Percentiles rank a stretch among this genome's conserved stretches.
These are phyloP conservation scores for Phytophthora europaea DNA, from an alignment of 352 stramenopile genomes.

Conservation along the genomic window DNA sequence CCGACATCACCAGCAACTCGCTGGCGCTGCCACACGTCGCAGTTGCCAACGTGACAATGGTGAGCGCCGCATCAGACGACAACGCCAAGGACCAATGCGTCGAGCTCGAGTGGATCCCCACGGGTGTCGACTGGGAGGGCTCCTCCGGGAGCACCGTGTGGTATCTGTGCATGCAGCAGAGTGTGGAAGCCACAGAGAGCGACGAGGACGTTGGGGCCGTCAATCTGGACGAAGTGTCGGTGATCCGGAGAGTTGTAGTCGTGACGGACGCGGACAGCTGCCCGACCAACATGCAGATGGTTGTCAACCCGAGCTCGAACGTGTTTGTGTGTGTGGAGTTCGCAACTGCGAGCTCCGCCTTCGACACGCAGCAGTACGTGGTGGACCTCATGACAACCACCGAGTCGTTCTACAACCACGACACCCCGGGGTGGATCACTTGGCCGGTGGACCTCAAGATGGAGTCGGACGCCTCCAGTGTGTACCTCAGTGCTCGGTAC, in stretches of 20 bases:
- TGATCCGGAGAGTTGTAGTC: conserved; percentile 37
- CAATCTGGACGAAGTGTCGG: conserved; percentile 26
- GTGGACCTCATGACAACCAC: conserved; percentile 55
- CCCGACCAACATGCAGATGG: conserved; percentile 33
- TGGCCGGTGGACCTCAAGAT: conserved; percentile 41
- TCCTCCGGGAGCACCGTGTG: conserved; percentile 36
- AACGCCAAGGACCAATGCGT: conserved; percentile 36
- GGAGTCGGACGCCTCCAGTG: conserved; percentile 22
- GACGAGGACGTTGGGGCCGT: conserved; percentile 28
- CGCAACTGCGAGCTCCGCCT: conserved; percentile 20
- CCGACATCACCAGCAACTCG: conserved; percentile 13
- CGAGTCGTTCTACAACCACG: conserved; percentile 60
- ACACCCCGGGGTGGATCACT: conserved; percentile 52
- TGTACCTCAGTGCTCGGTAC: conserved; percentile 49
- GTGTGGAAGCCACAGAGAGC: conserved; percentile 18
- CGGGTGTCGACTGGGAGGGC: conserved; percentile 43
- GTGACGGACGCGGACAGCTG: conserved; percentile 25
- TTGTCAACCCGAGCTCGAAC: conserved; percentile 30
- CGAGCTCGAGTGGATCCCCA: conserved; percentile 37
- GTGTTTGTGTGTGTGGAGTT: conserved; percentile 47
- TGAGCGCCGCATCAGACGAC: conserved; percentile 26
- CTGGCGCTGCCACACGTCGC: conserved; percentile 28
- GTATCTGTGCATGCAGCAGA: conserved; percentile 44
- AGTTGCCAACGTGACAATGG: conserved; percentile 33
- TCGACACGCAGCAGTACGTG: conserved; percentile 48